phyloP scores from a whole-genome alignment of 2,329 filamentous ascomycete species.

The Diaporthe velutina region DNA sequence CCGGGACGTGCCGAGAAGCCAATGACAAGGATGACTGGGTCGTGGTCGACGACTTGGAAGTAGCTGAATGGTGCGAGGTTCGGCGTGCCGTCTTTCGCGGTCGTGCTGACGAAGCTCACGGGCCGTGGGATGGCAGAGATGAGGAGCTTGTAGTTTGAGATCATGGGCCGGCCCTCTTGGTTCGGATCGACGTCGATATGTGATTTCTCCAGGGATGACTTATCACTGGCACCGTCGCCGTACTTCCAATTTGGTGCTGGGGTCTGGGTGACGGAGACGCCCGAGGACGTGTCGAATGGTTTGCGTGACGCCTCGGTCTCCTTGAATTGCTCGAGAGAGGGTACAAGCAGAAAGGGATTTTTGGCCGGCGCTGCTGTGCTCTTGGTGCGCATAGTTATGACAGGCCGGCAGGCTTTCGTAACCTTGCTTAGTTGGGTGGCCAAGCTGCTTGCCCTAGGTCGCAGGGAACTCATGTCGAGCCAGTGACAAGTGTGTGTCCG shows the following conservation, averaged over 20 bases:
- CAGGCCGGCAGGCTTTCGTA: neutral
- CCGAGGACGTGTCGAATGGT: neutral
- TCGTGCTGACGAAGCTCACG: conserved; percentile 67
- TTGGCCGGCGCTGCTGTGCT: conserved; percentile 1
- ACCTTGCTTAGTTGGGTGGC: neutral
- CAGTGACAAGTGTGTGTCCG: neutral
- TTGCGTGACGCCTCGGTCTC: neutral
- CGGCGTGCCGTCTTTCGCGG: conserved; percentile 66
- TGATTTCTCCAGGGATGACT: conserved; percentile 54
- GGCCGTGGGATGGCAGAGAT: conserved; percentile 74
- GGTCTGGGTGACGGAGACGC: neutral
- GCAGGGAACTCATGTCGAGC: neutral
- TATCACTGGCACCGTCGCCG: neutral
- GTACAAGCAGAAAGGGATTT: neutral
- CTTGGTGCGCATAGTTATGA: neutral
- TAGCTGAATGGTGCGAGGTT: conserved; percentile 75
- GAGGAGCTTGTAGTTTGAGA: conserved; percentile 75
- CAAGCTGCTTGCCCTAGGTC: neutral
- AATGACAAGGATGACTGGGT: conserved; percentile 72
- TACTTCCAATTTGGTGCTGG: neutral
- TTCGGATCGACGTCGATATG: conserved; percentile 74
- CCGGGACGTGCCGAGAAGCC: conserved; percentile 69
- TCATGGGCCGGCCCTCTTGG: conserved; percentile 64
- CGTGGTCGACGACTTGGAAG: conserved; percentile 72
- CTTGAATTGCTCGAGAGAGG: neutral